Conservation (phyloP, 2,329 filamentous ascomycete genomes). For the Microcyclosporella mali region DNA sequence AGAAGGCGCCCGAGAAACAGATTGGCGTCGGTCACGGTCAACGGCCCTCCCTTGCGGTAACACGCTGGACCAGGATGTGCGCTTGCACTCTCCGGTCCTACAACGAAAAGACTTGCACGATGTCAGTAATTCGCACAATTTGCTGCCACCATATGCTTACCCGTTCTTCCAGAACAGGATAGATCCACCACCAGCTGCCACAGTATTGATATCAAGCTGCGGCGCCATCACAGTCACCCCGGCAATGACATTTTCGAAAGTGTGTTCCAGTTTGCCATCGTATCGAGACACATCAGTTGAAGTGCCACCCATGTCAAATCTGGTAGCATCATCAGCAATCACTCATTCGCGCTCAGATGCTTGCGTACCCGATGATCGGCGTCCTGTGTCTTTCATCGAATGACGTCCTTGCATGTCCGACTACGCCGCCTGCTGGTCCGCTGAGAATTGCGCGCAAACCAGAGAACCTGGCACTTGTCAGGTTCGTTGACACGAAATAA, state of each 20-base stretch:
- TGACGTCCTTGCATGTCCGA: slow-evolving; percentile 30
- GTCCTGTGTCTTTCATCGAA: slow-evolving; percentile 23
- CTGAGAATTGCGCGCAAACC: slow-evolving; percentile 31
- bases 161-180: slow-evolving; percentile 31
- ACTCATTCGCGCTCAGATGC: slow-evolving; percentile 13
- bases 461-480: slow-evolving; percentile 16
- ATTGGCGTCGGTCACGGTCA: slow-evolving; percentile 34
- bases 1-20: slow-evolving; percentile 30
- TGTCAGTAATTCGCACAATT: slow-evolving; percentile 55
- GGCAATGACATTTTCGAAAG: slow-evolving; percentile 31
- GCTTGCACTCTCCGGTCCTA: slow-evolving; percentile 20
- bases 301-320: slow-evolving; percentile 25
- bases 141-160: slow-evolving; percentile 59
- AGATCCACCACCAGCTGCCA: slow-evolving; percentile 44
- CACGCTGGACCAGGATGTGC: slow-evolving; percentile 31
- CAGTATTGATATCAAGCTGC: slow-evolving; percentile 31
- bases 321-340: not conserved
- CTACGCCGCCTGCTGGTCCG: slow-evolving; percentile 33
- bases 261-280: slow-evolving; percentile 29
- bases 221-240: slow-evolving; percentile 30
- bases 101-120: slow-evolving; percentile 2
- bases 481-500: not conserved
- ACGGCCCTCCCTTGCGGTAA: slow-evolving; percentile 32
- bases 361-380: slow-evolving; percentile 26
- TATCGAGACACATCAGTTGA: slow-evolving; percentile 32